phyloP scores from a whole-genome alignment of 2,329 filamentous ascomycete genomes.

The Aspergillus quadricinctus region DNA sequence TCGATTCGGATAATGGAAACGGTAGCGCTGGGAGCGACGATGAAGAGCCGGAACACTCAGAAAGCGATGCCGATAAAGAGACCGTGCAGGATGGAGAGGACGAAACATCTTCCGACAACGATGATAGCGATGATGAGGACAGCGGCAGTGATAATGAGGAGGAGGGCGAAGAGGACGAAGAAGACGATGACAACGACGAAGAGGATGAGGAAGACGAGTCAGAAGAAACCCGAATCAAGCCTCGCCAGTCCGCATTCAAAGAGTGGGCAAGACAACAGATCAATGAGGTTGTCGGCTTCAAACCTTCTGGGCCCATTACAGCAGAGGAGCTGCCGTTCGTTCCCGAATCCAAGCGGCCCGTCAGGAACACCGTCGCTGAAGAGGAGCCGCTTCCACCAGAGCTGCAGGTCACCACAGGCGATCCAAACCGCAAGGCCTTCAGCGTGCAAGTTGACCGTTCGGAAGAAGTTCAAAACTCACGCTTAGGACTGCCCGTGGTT shows the following conservation, averaged over 20 bases:
- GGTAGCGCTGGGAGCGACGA: conserved; percentile 37
- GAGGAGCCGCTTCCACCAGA: conserved; percentile 39
- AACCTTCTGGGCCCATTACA: conserved; percentile 41
- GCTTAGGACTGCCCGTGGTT: conserved; percentile 80
- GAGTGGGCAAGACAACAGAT: conserved; percentile 84
- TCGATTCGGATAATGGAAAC: conserved; percentile 41
- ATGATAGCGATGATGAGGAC: conserved; percentile 33
- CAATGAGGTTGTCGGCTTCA: conserved; percentile 74
- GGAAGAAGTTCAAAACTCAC: conserved; percentile 69
- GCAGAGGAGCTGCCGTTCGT: conserved; percentile 30
- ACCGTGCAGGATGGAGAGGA: conserved; percentile 26
- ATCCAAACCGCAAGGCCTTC: conserved; percentile 65
- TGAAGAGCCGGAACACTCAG: conserved; percentile 16
- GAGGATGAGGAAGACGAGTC: conserved; percentile 18
- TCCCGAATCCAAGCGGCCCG: conserved; percentile 24
- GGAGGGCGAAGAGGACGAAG: conserved; percentile 16
- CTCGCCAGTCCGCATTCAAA: conserved; percentile 71
- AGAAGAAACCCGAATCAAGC: conserved; percentile 20
- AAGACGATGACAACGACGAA: conserved; percentile 26
- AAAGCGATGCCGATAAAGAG: conserved; percentile 14
- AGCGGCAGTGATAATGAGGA: conserved; percentile 14
- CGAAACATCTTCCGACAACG: conserved; percentile 19
- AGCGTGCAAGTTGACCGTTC: conserved; percentile 67
- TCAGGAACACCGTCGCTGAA: conserved; percentile 34
- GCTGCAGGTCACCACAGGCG: conserved; percentile 35